Percentiles rank a stretch among this genome's conserved stretches.
Conservation (phyloP, 257 asterid species). For the Lycium barbarum region DNA sequence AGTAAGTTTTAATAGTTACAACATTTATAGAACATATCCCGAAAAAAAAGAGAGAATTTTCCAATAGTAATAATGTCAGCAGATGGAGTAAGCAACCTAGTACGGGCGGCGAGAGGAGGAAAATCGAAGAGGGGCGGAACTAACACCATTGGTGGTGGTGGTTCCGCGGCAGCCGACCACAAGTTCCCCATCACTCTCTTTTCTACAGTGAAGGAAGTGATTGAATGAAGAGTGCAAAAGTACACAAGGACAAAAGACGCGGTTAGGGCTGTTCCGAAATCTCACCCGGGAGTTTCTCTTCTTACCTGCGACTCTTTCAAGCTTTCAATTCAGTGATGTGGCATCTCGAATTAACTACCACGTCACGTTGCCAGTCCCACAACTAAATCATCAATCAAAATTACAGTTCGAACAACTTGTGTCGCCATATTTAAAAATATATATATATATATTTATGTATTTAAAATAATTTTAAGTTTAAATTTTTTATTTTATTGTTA, state of each 20-base stretch:
- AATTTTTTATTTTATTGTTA: too few relatives aligned
- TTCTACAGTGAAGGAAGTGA: neutral
- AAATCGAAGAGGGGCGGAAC: slow-evolving; percentile 97
- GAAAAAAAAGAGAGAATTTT: neutral
- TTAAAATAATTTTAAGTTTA: too few relatives aligned
- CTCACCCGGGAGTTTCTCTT: slow-evolving; percentile 15
- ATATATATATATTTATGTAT: too few relatives aligned
- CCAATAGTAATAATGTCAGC: neutral
- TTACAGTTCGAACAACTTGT: too few relatives aligned
- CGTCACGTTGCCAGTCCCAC: neutral
- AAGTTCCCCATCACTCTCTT: slow-evolving; percentile 62
- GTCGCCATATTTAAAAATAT: too few relatives aligned
- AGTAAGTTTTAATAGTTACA: neutral
- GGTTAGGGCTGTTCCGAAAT: slow-evolving; percentile 16
- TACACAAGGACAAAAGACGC: neutral
- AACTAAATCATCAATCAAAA: neutral
- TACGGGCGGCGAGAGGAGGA: slow-evolving; percentile 94
- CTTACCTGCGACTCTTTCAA: slow-evolving; percentile 13
- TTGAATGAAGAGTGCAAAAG: too few relatives aligned
- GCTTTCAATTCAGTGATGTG: slow-evolving; percentile 9
- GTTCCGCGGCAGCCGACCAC: slow-evolving; percentile 42
- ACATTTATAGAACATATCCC: neutral
- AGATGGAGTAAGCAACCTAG: slow-evolving; percentile 40
- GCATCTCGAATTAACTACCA: neutral
- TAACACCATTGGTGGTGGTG: slow-evolving; percentile 87